These are phyloP conservation scores for Dictyostelium purpureum DNA, from an alignment of 78 protist species.

Conservation along the genomic window DNA sequence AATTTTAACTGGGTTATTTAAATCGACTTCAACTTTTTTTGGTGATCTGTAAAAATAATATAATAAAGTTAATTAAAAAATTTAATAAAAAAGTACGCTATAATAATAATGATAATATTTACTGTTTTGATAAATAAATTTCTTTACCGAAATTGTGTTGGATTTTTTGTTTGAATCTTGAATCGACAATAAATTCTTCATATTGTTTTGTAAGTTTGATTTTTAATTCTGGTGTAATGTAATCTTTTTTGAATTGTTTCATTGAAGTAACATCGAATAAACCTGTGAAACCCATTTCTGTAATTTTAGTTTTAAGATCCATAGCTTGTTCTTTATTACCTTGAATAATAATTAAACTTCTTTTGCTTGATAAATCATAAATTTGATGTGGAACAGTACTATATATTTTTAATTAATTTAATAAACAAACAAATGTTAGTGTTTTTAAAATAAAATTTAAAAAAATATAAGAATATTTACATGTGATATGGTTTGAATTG, in stretches of 20 bases:
- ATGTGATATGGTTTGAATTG: neutral
- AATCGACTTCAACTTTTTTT: neutral
- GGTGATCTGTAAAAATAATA: neutral
- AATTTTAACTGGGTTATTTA: neutral
- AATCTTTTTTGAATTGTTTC: neutral
- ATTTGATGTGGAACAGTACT: neutral
- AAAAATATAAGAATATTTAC: neutral
- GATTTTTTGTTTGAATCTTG: neutral
- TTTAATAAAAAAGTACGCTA: neutral
- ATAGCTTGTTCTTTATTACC: neutral
- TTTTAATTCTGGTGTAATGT: neutral
- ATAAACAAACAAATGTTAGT: too few species aligned
- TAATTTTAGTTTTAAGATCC: neutral
- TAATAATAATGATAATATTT: neutral
- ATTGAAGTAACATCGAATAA: neutral
- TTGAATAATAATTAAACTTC: neutral
- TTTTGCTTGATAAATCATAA: neutral
- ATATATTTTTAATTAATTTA: neutral
- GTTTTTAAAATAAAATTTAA: neutral
- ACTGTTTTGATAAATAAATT: neutral
- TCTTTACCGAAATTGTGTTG: neutral
- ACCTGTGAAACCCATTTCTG: neutral
- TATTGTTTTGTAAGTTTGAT: neutral
- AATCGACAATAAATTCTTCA: slow-evolving; percentile 11
- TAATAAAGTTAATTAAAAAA: neutral